Percentiles rank a stretch among this genome's conserved stretches.
Conservation (phyloP, 305 asterid genomes). For the Plantago lanceolata region DNA sequence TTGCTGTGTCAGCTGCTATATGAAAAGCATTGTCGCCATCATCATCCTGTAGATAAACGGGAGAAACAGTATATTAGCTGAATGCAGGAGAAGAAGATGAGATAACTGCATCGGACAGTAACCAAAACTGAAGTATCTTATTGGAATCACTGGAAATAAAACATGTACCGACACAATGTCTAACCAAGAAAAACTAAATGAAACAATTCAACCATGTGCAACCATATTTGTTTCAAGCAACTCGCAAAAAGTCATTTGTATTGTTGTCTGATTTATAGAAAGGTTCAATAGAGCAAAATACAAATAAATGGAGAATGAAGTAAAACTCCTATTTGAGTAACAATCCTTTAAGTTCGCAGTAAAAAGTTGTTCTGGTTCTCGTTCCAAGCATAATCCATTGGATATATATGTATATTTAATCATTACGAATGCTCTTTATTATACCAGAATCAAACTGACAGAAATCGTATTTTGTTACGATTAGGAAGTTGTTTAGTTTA, state of each 20-base stretch:
- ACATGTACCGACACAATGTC: background rate
- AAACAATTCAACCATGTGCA: conserved; percentile 8
- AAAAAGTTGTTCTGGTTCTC: conserved; percentile 11
- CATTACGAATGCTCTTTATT: conserved; percentile 13
- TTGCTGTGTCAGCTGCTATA: conserved; percentile 93
- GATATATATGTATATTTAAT: conserved; percentile 17
- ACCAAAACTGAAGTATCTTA: conserved; percentile 16
- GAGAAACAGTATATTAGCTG: conserved; percentile 20
- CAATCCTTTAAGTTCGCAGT: background rate
- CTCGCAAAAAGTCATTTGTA: background rate
- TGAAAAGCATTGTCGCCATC: conserved; percentile 99
- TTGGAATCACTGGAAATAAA: conserved; percentile 12
- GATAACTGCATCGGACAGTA: conserved; percentile 10
- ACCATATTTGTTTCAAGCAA: conserved; percentile 9
- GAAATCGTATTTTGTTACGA: no score
- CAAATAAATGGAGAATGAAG: conserved; percentile 17
- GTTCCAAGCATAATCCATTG: conserved; percentile 4
- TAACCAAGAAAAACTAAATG: conserved; percentile 8
- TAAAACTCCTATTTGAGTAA: conserved; percentile 15
- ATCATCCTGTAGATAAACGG: conserved; percentile 63
- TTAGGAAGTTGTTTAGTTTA: no score
- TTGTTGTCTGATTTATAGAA: background rate
- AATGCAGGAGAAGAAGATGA: conserved; percentile 10
- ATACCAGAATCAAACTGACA: conserved; percentile 1
- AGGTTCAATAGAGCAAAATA: conserved; percentile 13